Base-by-base conservation (phyloP, 2,329 filamentous ascomycete species). In the Macrophomina pseudophaseolina region DNA sequence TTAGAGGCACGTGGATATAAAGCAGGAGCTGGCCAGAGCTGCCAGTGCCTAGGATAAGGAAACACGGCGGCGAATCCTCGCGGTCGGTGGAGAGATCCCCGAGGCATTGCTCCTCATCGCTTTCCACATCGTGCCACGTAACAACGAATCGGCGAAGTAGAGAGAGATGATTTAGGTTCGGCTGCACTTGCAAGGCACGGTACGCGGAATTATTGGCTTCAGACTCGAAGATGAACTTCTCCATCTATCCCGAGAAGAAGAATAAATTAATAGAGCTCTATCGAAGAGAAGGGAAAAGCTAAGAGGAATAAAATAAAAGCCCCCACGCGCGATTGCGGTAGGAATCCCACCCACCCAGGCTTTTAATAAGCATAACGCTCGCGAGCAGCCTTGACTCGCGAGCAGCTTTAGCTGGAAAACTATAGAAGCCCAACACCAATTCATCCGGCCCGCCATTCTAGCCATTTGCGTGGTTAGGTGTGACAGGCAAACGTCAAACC, bases 371-470 rank as follows among this genome's bases (percentile, higher is more conserved):
- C 9, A 28, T 30, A 14, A 6, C 12, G 11, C 54, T 42, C 23
- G 38, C 6, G 54, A 58, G 54, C 18, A 58, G 54, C 54, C 54
- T 58, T 58, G 23, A 42, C 54, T 58, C 54, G 35, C 35, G 35
- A 38, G 35, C 35, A 38, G 35, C 35, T 38, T 38, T 38, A 38
- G 35, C 35, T 38, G 35, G 4, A 38, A n/a, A 16, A 9, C 18
- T 12, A 23, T 38, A 40, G 8, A 53, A 54, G 32, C 32, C 52
- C 9, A 6, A 42, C 53, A 30, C 53, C 35, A 14, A 23, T 14
- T 58, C 53, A 58, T 58, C 53, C 35, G 35, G 53, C 38, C 53
- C 32, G 38, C 53, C 53, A 58, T 58, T 58, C 53, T 35, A 30
- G 8, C 35, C 53, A 30, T n/a, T 6, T 7, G 1, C 7, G 23